A percentile compares a stretch with the other conserved stretches of the same genome.
phyloP scores from a whole-genome alignment of 495 filamentous ascomycete species.

The Podospora pseudopauciseta region DNA sequence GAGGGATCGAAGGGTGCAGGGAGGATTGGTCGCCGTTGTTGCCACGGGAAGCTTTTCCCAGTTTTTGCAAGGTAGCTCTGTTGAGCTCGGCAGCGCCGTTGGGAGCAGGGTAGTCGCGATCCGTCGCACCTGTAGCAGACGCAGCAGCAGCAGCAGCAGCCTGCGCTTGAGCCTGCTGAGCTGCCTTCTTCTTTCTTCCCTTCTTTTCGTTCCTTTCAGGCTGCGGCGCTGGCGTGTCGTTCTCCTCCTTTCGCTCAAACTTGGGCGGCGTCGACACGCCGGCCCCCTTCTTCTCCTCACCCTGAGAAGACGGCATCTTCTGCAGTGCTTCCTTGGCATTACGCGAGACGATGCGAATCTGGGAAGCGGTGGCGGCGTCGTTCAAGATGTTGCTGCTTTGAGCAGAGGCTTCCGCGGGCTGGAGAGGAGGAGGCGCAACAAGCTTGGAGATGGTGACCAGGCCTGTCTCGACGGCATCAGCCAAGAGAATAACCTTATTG shows the following conservation, averaged over 20 bases:
- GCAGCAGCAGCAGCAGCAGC: slow-evolving; percentile 34
- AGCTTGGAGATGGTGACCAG: slow-evolving; percentile 50
- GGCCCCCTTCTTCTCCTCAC: slow-evolving; percentile 29
- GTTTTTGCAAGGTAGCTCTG: slow-evolving; percentile 26
- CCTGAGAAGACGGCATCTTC: slow-evolving; percentile 32
- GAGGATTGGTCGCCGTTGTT: slow-evolving; percentile 9
- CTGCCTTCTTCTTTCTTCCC: slow-evolving; percentile 45
- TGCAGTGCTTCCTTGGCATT: slow-evolving; percentile 38
- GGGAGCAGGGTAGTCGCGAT: slow-evolving; percentile 16
- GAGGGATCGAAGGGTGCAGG: not conserved
- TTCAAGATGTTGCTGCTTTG: slow-evolving; percentile 13
- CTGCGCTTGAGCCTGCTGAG: slow-evolving; percentile 31
- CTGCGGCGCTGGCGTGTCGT: slow-evolving; percentile 38
- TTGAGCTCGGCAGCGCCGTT: slow-evolving; percentile 27
- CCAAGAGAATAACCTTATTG: slow-evolving; percentile 71
- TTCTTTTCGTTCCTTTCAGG: slow-evolving; percentile 47
- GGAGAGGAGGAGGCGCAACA: slow-evolving; percentile 34
- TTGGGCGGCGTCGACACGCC: slow-evolving; percentile 31
- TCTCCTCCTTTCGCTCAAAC: slow-evolving; percentile 41
- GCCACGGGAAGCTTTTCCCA: slow-evolving; percentile 28
- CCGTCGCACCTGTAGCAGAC: slow-evolving; percentile 18
- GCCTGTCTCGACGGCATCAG: slow-evolving; percentile 69
- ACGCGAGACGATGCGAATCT: slow-evolving; percentile 39
- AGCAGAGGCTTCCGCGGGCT: slow-evolving; percentile 34
- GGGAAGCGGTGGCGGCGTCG: slow-evolving; percentile 21